Evolutionary conservation across 768 basidiomycete species (phyloP).

Genomic region (Hericium coralloides): DNA sequence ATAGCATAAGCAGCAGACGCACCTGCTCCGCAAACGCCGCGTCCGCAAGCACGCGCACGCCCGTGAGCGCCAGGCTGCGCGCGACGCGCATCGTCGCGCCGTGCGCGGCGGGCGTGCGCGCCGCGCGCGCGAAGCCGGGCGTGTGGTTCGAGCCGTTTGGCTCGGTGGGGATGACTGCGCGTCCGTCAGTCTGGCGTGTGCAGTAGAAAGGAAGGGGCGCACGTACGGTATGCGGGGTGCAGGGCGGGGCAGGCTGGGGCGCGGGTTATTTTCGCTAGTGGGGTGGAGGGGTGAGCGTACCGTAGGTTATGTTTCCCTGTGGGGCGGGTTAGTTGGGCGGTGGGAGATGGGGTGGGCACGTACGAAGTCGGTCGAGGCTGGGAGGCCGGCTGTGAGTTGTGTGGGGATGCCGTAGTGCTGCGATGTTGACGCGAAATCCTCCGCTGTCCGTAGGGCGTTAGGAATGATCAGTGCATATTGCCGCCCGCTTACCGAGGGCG

Average conservation of each 20-base stretch:
- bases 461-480: neutral
- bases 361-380: conserved; percentile 15
- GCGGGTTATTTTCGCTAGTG: neutral
- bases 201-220: neutral
- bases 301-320: conserved; percentile 15
- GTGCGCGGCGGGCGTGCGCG: conserved; percentile 9
- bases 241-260: conserved; percentile 7
- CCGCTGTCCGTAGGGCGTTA: neutral
- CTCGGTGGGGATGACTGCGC: conserved; percentile 6
- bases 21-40: conserved; percentile 8
- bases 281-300: neutral
- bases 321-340: neutral
- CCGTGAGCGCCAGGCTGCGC: conserved; percentile 10
- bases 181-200: neutral
- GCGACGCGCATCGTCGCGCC: conserved; percentile 7
- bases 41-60: conserved; percentile 9
- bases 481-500: conserved; percentile 12
- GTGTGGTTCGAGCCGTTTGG: conserved; percentile 10
- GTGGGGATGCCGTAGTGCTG: conserved; percentile 10
- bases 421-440: conserved; percentile 10
- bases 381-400: neutral
- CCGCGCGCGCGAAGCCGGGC: conserved; percentile 8
- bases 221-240: conserved; percentile 12
- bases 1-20: conserved; percentile 3
- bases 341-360: neutral